phyloP scores from a whole-genome alignment of 2,329 filamentous ascomycete species.

The Pseudocercospora musae region DNA sequence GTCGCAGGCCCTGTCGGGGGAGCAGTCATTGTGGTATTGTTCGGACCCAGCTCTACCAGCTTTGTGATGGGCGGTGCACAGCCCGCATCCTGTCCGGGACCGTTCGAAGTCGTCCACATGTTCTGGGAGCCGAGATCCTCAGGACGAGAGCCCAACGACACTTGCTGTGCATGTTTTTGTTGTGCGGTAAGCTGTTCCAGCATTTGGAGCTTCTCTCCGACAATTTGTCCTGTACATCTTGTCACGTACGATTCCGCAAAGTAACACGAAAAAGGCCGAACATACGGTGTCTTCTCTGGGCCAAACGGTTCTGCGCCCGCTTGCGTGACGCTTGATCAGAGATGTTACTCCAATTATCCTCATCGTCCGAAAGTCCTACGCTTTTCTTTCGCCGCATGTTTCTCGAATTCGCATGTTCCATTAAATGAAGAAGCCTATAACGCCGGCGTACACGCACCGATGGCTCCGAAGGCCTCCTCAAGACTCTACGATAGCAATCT shows the following conservation, averaged over 20 bases:
- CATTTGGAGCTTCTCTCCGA: background rate
- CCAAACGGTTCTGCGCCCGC: background rate
- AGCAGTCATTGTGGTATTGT: background rate
- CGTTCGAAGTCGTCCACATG: background rate
- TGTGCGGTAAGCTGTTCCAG: background rate
- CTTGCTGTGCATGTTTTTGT: background rate
- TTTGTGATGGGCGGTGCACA: background rate
- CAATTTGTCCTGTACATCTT: background rate
- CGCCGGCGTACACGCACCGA: too few species aligned
- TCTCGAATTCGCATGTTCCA: background rate
- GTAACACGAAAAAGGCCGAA: background rate
- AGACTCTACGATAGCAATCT: background rate
- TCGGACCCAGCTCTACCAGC: background rate
- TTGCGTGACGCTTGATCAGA: background rate
- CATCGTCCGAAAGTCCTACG: background rate
- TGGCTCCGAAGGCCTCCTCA: background rate
- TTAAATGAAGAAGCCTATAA: background rate
- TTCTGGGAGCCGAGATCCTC: background rate
- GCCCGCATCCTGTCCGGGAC: background rate
- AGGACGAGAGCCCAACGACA: background rate
- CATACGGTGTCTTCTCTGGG: background rate
- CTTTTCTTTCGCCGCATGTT: background rate
- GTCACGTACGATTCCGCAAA: background rate
- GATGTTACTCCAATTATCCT: background rate
- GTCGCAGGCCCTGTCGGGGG: background rate